Base-by-base conservation (phyloP, 2,329 filamentous ascomycete genomes). In the Ambrosiella cleistominuta region DNA sequence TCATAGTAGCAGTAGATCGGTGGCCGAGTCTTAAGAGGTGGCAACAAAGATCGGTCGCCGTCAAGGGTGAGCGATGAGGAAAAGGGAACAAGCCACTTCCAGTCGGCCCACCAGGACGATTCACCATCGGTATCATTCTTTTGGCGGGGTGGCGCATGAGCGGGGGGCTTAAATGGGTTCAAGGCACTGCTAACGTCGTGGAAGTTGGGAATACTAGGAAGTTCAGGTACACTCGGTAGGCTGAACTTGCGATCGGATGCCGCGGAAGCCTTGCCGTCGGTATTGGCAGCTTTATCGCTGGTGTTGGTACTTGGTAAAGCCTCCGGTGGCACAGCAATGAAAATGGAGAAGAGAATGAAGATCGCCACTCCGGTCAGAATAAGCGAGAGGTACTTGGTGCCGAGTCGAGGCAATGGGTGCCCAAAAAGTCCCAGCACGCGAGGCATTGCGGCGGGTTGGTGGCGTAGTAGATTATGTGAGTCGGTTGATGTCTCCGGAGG, bases 1-100 rank as follows among this genome's bases (percentile, higher is more conserved):
- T 95, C 88, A 68, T 95, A 95, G 70, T 91, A 97, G 62, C 89
- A 95, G 70, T 95, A 97, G 57, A 97, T 82, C 0, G 82, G 77
- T 27, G 85, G 82, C 19, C 91, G 80, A 38, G 78, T 72, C 52
- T 69, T 71, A 36, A 95, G 72, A 2, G 87, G 86, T 52, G 93
- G 93, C 2, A 97, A 81, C 57, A 97, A 78, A 7, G 86, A 83
- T 57, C 88, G 79, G 65, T 86, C 85, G 68, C 95, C 86, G 66
- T 95, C 90, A 59, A 93, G 76, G 0, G 80, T 83, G 60, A 93
- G 75, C 13, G 81, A 80, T 49, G 83, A 89, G 15, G 89, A 95
- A 69, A 96, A 97, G 2, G 90, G 88, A 57, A 72, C 72, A 64
- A 87, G 77, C 89, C 90, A 97, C 67, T 85, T 88, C 82, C 85